Base-by-base conservation (phyloP, 2,329 filamentous ascomycete genomes). In the Zopfia rhizophila region DNA sequence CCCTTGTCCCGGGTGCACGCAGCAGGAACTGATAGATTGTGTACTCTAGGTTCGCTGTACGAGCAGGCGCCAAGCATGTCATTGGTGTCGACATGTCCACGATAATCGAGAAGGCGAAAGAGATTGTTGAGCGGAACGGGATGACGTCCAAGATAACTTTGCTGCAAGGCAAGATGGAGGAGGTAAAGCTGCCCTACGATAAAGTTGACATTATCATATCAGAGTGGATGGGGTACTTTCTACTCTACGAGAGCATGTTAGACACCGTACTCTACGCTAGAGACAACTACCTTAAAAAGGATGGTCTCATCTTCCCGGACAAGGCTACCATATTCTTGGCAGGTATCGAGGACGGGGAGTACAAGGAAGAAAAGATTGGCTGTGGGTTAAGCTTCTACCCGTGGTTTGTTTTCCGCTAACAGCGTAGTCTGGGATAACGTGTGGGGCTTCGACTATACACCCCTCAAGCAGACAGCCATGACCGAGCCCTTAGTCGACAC, bases 171-270 rank as follows among this genome's bases (percentile, higher is more conserved):
- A 99, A 99, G 84, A 99, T 99, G 94, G 94, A 99, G 80, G 94
- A 99, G 78, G 91, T 99, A 32, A 81, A 89, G 68, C 81, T 99
- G 53, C 94, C 94, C 14, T 96, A 89, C 76, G 88, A 91, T 67
- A 90, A 97, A 77, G 94, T 99, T 58, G 94, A 99, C 70, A 99
- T 99, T 72, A 99, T 99, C 78, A 96, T 99, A 73, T 97, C 93
- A 2, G 94, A 99, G 81, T 99, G 94, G 94, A 99, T 99, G 94
- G 94, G 94, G 23, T 99, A 99, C 80, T 97, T 97, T 81, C 80
- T 99, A 40, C 86, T 99, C 51, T 99, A 99, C 77, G 94, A 99
- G 85, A 90, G 85, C 84, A 99, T 99, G 94, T 77, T 99, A 69
- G 94, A 99, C 78, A 99, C 94, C 22, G 94, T 99, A 38, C 83